These are phyloP conservation scores for Annulohypoxylon truncatum DNA, from an alignment of 2,329 filamentous ascomycete species.

Conservation along the genomic window DNA sequence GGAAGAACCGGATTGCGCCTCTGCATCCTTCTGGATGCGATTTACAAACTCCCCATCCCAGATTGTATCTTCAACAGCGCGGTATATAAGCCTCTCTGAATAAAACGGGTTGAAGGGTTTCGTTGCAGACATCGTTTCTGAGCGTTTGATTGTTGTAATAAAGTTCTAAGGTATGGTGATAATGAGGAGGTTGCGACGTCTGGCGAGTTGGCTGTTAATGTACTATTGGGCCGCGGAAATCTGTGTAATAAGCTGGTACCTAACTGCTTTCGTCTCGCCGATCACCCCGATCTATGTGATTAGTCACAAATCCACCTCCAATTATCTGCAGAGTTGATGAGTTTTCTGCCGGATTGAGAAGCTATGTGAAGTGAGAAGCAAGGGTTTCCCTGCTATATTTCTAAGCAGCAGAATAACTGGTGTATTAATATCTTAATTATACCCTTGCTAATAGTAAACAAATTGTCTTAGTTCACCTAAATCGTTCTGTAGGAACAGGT, in stretches of 20 bases:
- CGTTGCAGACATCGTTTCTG: slow-evolving; percentile 32
- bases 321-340: not conserved
- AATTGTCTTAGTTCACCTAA: not conserved
- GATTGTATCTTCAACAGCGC: slow-evolving; percentile 50
- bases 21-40: slow-evolving; percentile 47
- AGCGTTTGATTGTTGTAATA: not conserved
- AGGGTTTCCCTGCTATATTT: not conserved
- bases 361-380: not conserved
- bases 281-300: not conserved
- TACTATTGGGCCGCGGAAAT: not conserved
- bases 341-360: not conserved
- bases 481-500: not conserved
- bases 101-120: slow-evolving; percentile 49
- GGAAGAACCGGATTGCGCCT: slow-evolving; percentile 46
- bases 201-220: not conserved
- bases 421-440: not conserved
- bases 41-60: slow-evolving; percentile 50
- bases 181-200: not conserved
- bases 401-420: not conserved
- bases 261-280: slow-evolving; percentile 18
- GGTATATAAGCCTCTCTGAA: slow-evolving; percentile 54
- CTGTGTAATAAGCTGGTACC: not conserved
- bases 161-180: no score
- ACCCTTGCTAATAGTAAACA: not conserved
- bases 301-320: not conserved